phyloP scores from a whole-genome alignment of 2,329 filamentous ascomycete genomes.

The Fusarium torulosum region DNA sequence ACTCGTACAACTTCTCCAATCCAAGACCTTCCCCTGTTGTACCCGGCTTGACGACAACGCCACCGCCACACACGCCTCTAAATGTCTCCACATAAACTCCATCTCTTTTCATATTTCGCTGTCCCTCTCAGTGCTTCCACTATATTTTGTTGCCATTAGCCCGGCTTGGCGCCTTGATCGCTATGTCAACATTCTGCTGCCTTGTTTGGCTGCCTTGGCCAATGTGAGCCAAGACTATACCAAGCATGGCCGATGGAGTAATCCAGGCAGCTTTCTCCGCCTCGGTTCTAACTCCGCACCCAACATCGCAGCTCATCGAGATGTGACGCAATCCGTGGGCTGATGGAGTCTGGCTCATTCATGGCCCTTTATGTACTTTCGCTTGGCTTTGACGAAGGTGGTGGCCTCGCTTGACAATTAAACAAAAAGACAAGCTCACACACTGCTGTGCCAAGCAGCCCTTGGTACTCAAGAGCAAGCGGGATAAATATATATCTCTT shows the following conservation, averaged over 20 bases:
- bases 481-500: not conserved
- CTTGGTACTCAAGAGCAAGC: not conserved
- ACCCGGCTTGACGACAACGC: conserved; percentile 23
- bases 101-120: conserved; percentile 1
- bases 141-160: conserved; percentile 38
- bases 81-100: conserved; percentile 22
- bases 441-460: not conserved
- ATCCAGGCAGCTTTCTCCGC: conserved; percentile 20
- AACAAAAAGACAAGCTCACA: conserved; percentile 16
- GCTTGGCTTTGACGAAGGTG: conserved; percentile 9
- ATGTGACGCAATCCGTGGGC: conserved; percentile 21
- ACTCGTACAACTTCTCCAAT: conserved; percentile 8
- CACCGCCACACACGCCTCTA: conserved; percentile 35
- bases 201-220: conserved; percentile 37
- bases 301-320: conserved; percentile 28
- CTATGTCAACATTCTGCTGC: conserved; percentile 28
- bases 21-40: conserved; percentile 15
- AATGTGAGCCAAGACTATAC: conserved; percentile 34
- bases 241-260: conserved; percentile 5
- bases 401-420: conserved; percentile 1
- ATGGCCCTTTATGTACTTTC: not conserved
- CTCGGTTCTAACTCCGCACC: conserved; percentile 11
- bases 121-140: conserved; percentile 17
- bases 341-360: conserved; percentile 5
- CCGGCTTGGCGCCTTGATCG: conserved; percentile 41